Evolutionary conservation across 768 basidiomycete species (phyloP), one percentile per base, ranked within the genome.

Genomic region (Cyathus striatus): DNA sequence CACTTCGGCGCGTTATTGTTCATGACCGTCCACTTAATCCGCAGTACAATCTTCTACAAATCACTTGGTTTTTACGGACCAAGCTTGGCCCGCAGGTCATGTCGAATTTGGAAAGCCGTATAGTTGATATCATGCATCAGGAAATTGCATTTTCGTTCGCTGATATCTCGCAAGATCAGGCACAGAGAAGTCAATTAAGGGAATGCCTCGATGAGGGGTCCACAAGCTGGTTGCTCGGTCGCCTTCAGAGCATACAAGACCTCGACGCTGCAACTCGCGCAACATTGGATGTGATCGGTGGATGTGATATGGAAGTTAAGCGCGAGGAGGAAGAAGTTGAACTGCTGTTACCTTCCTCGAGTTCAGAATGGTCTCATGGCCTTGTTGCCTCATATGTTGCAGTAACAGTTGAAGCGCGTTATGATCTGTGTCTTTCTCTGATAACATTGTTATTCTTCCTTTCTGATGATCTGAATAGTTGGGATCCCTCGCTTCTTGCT

Each of bases 121-220:
- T 86, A 13, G 59, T 75, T 24, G 82, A 84, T 48, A 70, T 86
- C 42, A 61, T 86, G 42, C 84, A 80, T 42, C 87, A 90, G 58
- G 87, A 90, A 53, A 77, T 80, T 23, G 83, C 83, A 0, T 90
- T 87, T 60, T 78, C 86, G 2, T 83, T 85, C 47, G 73, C 76
- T 6, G 89, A 92, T 47, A 81, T 91, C 38, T 60, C 90, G 14
- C 72, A 75, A 42, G 85, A 88, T 54, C 77, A 83, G 56, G 76
- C 77, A 1, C 66, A 65, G 25, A 71, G 74, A 26, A 55, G 71
- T 41, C 65, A 72, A 33, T 74, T 86, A 52, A 66, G 65, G 49
- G 75, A 80, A 43, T 65, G 61, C 20, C 57, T 90, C 21, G 81
- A 83, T 41, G 79, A 81, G 38, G 77, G 76, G 2, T 66, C 76